Evolutionary conservation across 139 green algal genomes (phyloP).

Genomic region (Diplosphaera chodatii): DNA sequence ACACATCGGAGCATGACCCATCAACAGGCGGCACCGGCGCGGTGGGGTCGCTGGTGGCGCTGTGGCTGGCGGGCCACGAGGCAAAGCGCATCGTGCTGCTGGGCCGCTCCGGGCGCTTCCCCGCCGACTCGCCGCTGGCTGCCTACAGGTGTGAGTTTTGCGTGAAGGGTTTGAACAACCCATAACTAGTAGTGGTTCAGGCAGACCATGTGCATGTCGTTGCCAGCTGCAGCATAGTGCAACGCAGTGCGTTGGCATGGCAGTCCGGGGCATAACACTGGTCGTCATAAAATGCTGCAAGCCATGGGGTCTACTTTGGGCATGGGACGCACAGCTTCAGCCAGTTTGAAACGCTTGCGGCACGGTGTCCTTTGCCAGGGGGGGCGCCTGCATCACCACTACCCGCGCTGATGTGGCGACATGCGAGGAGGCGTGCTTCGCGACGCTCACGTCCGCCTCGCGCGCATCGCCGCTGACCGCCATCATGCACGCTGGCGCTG

Average conservation of each 20-base stretch:
- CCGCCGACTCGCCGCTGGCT: not conserved
- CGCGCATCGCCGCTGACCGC: not conserved
- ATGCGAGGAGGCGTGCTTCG: constrained; percentile 7
- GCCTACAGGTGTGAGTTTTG: not conserved
- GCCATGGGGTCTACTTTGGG: too few relatives aligned
- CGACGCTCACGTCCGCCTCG: not conserved
- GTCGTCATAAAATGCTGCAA: too few relatives aligned
- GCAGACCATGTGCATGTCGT: too few relatives aligned
- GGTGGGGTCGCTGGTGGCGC: constrained; percentile 38
- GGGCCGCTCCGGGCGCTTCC: constrained; percentile 23
- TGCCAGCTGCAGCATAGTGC: too few relatives aligned
- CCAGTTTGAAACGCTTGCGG: too few relatives aligned
- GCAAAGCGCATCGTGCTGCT: constrained; percentile 17
- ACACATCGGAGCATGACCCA: too few relatives aligned
- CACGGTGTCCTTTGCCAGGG: too few relatives aligned
- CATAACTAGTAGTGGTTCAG: too few relatives aligned
- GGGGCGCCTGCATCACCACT: not conserved
- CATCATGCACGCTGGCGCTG: constrained; percentile 29
- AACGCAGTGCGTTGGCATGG: too few relatives aligned
- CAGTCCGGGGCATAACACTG: too few relatives aligned
- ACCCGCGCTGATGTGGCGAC: constrained; percentile 4
- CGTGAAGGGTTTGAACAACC: too few relatives aligned
- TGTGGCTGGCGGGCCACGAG: constrained; percentile 40
- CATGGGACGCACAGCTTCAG: too few relatives aligned
- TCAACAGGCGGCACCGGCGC: constrained; percentile 38